Evolutionary conservation across 2,329 filamentous ascomycete genomes (phyloP).

Genomic region (Onygenales sp.): DNA sequence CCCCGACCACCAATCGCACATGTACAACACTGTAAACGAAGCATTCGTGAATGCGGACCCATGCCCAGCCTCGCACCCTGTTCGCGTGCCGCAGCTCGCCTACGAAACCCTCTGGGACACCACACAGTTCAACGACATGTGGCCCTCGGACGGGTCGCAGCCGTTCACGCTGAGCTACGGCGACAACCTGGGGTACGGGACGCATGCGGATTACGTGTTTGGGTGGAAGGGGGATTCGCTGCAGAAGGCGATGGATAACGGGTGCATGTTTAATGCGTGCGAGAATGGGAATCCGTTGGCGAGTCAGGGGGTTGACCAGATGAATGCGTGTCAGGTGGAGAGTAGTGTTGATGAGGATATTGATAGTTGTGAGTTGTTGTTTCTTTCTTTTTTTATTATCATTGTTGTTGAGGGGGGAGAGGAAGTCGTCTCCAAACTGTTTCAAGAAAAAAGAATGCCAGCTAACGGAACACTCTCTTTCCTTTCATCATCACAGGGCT

Average conservation of each 20-base stretch:
- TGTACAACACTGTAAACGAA: constrained; percentile 19
- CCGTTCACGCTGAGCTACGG: background rate
- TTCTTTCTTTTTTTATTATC: too few species aligned
- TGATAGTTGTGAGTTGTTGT: too few species aligned
- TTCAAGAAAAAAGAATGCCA: too few species aligned
- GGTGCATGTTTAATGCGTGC: too few species aligned
- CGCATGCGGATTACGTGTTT: background rate
- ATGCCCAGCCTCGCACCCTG: constrained; percentile 32
- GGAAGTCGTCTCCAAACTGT: too few species aligned
- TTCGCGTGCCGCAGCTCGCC: constrained; percentile 47
- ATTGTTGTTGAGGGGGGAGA: too few species aligned
- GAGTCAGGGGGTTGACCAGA: too few species aligned
- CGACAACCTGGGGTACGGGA: background rate
- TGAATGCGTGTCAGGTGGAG: too few species aligned
- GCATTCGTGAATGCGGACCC: constrained; percentile 15
- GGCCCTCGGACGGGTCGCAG: background rate
- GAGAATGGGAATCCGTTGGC: too few species aligned
- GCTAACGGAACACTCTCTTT: too few species aligned
- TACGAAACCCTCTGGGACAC: constrained; percentile 47
- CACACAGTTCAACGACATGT: background rate
- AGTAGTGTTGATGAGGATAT: too few species aligned
- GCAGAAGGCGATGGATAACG: background rate
- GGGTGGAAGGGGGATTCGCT: background rate
- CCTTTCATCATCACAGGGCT: too few species aligned
- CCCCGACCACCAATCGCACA: constrained; percentile 19